phyloP scores from a whole-genome alignment of 1,284 basidiomycete species.

The Prillingera fragicola region DNA sequence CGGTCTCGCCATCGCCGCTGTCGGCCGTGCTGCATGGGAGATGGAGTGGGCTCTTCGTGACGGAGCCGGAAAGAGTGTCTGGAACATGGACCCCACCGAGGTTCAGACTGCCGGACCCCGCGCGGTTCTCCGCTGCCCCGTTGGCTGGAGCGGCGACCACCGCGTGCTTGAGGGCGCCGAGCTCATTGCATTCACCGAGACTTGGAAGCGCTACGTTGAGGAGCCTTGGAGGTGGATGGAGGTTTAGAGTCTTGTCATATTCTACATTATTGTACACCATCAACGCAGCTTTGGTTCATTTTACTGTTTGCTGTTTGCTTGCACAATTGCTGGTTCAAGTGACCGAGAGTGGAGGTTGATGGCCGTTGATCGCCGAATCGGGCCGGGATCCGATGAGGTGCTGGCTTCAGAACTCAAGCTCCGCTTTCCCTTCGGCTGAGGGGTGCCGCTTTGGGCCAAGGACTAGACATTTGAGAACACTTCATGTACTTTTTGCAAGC shows the following conservation, averaged over 20 bases:
- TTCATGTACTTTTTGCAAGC: too few relatives aligned
- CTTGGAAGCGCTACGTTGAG: constrained; percentile 81
- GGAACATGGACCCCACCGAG: constrained; percentile 51
- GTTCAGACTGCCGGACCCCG: constrained; percentile 52
- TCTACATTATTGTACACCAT: too few relatives aligned
- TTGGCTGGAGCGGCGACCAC: constrained; percentile 88
- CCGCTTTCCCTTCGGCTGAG: too few relatives aligned
- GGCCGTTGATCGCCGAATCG: too few relatives aligned
- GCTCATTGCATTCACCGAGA: constrained; percentile 81
- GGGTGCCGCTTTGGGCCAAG: too few relatives aligned
- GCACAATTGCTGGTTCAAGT: too few relatives aligned
- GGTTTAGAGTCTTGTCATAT: constrained; percentile 7
- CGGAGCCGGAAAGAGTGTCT: constrained; percentile 45
- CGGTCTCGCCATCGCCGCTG: constrained; percentile 82
- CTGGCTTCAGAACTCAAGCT: too few relatives aligned
- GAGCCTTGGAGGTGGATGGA: constrained; percentile 57
- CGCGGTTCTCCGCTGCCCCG: constrained; percentile 62
- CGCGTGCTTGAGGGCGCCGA: constrained; percentile 82
- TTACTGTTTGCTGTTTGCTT: too few relatives aligned
- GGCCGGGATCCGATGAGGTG: too few relatives aligned
- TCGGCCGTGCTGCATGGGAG: constrained; percentile 74
- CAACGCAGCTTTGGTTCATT: too few relatives aligned
- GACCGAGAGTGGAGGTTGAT: too few relatives aligned
- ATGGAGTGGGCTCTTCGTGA: constrained; percentile 28
- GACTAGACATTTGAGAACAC: too few relatives aligned